Conservation (phyloP, 768 basidiomycete genomes). For the Leccinum barrowsii region DNA sequence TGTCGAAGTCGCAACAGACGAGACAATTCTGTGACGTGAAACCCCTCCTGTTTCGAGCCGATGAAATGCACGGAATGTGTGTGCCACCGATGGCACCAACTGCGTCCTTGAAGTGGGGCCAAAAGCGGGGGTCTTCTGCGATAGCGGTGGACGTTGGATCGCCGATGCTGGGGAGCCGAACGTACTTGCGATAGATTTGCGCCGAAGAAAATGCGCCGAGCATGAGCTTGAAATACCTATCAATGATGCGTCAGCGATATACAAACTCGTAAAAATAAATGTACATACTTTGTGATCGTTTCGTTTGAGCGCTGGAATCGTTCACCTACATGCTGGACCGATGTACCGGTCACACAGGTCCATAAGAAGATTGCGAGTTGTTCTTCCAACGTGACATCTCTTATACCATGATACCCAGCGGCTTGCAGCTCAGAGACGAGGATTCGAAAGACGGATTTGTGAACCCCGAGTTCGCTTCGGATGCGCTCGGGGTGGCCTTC, state of each 20-base stretch:
- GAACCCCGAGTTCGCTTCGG: background rate
- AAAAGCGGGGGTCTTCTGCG: background rate
- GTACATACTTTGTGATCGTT: background rate
- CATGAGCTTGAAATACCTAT: background rate
- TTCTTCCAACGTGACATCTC: background rate
- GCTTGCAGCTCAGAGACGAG: background rate
- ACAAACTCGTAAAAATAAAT: background rate
- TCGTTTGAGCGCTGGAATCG: background rate
- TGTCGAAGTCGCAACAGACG: background rate
- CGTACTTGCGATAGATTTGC: background rate
- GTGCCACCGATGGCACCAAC: background rate
- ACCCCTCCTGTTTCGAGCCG: background rate
- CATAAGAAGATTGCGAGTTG: background rate
- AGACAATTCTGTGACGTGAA: background rate
- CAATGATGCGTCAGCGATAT: background rate
- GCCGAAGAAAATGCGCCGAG: background rate
- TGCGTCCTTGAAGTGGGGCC: background rate
- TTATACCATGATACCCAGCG: background rate
- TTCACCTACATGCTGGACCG: background rate
- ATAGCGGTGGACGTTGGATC: background rate
- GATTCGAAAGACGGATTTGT: background rate
- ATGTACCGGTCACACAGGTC: background rate
- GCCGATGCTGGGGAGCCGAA: background rate
- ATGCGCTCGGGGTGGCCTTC: background rate
- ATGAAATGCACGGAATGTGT: background rate